Evolutionary conservation across 768 basidiomycete genomes (phyloP).

Genomic region (Podaxis sp.): DNA sequence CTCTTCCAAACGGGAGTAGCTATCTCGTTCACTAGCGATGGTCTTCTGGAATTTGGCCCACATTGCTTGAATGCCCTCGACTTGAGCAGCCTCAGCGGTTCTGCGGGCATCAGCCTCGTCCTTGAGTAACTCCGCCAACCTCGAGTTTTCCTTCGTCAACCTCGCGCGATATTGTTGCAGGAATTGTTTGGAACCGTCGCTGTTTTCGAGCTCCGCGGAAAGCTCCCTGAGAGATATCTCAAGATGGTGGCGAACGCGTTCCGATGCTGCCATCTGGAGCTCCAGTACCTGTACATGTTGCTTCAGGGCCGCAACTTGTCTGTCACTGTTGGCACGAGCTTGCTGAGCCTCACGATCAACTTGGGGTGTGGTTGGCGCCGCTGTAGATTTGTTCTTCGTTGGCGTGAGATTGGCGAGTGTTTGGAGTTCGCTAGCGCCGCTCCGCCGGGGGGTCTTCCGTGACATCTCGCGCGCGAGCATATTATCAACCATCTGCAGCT

Average conservation of each 20-base stretch:
- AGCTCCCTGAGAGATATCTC: slow-evolving; percentile 60
- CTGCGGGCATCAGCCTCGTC: slow-evolving; percentile 66
- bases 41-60: slow-evolving; percentile 66
- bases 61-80: slow-evolving; percentile 62
- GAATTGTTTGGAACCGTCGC: slow-evolving; percentile 65
- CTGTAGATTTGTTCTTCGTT: slow-evolving; percentile 35
- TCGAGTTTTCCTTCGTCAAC: slow-evolving; percentile 55
- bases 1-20: slow-evolving; percentile 64
- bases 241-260: slow-evolving; percentile 64
- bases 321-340: slow-evolving; percentile 40
- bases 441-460: slow-evolving; percentile 34
- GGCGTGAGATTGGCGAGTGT: slow-evolving; percentile 48
- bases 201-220: slow-evolving; percentile 59
- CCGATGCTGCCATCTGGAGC: slow-evolving; percentile 66
- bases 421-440: slow-evolving; percentile 34
- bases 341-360: slow-evolving; percentile 20
- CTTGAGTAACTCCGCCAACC: slow-evolving; percentile 53
- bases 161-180: slow-evolving; percentile 57
- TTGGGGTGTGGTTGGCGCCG: slow-evolving; percentile 15
- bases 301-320: slow-evolving; percentile 50
- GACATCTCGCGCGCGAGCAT: slow-evolving; percentile 53
- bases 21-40: slow-evolving; percentile 59
- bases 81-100: slow-evolving; percentile 60
- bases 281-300: slow-evolving; percentile 70
- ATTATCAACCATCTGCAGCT: slow-evolving; percentile 63